Conservation (phyloP, 1,139 yeast species). For the Suhomyces chickasaworum region DNA sequence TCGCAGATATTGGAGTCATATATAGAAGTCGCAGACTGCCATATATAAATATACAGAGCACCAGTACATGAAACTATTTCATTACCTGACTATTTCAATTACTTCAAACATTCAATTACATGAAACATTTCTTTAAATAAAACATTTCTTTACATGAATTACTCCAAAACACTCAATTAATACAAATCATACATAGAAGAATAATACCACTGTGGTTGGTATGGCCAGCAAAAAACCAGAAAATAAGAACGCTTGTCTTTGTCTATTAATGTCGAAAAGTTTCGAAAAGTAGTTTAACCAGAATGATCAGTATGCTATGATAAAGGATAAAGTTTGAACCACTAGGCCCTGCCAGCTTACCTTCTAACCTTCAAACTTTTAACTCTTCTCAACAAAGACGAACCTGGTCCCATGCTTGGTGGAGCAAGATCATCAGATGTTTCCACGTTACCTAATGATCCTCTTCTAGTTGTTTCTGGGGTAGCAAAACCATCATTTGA, state of each 20-base stretch:
- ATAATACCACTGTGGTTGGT: conserved; percentile 5
- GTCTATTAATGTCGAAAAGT: conserved; percentile 5
- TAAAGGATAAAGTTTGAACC: conserved; percentile 1
- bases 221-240: conserved; percentile 10
- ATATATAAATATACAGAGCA: no score
- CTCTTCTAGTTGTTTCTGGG: conserved; percentile 24
- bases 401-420: conserved; percentile 18
- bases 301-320: conserved; percentile 1
- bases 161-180: conserved; percentile 6
- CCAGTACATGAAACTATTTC: no score
- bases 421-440: conserved; percentile 15
- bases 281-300: neutral
- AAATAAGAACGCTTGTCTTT: conserved; percentile 3
- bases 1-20: no score
- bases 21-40: no score
- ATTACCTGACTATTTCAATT: no score
- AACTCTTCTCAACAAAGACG: conserved; percentile 74
- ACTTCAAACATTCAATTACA: no score
- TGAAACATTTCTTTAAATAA: no score
- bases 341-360: conserved; percentile 10
- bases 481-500: conserved; percentile 32
- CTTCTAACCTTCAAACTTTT: conserved; percentile 81
- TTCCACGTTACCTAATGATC: conserved; percentile 21
- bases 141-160: neutral
- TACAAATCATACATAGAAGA: conserved; percentile 8